These are phyloP conservation scores for Bruguiera parviflora DNA, from an alignment of 345 rosid species.

Conservation along the genomic window DNA sequence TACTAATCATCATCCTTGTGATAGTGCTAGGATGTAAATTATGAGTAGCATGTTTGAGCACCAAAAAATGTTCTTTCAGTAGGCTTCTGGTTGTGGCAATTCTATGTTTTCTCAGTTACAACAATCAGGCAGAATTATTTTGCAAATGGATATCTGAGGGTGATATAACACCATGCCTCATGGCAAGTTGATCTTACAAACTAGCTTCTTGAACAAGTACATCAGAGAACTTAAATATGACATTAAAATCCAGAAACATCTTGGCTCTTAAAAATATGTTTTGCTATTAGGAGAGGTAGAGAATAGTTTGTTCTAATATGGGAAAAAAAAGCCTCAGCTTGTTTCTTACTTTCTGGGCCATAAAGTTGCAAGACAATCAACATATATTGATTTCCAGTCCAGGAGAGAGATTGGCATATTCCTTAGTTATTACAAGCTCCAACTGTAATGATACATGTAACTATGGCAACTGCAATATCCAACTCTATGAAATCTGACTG, in stretches of 20 bases:
- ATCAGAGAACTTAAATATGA: background rate
- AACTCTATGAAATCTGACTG: no score
- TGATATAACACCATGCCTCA: background rate
- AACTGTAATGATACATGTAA: background rate
- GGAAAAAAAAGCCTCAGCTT: no score
- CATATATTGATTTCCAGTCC: background rate
- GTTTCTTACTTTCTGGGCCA: background rate
- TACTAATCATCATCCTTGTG: no score
- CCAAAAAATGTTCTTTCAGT: no score
- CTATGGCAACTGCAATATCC: background rate
- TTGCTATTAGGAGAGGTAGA: background rate
- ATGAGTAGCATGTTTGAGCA: no score
- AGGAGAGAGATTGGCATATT: background rate
- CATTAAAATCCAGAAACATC: background rate
- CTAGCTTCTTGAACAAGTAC: background rate
- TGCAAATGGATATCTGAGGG: background rate
- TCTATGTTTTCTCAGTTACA: background rate
- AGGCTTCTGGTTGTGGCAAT: background rate
- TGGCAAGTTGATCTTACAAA: background rate
- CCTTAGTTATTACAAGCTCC: background rate
- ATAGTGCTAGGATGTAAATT: no score
- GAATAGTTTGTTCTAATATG: background rate
- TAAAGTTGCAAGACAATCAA: background rate
- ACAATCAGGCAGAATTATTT: background rate
- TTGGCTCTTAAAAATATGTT: background rate